Base-by-base conservation (phyloP, 768 basidiomycete species). In the Rhodotorula paludigena region DNA sequence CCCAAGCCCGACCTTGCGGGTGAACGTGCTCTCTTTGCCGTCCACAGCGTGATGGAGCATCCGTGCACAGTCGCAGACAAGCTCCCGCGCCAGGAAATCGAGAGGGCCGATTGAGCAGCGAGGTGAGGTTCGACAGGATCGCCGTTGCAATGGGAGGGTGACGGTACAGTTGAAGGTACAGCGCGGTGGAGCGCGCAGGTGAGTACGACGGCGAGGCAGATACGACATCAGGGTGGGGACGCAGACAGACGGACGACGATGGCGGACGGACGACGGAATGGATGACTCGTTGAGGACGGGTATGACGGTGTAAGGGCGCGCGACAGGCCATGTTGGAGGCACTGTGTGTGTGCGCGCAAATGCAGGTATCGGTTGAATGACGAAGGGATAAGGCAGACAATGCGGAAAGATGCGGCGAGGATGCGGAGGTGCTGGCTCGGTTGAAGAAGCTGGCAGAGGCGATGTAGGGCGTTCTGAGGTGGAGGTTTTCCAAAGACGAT, bases 211-310 rank as follows among this genome's bases (percentile, higher is more conserved):
- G 23, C 11, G 41, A 42, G 41, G 18, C 41, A 42, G 23, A 25
- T 23, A 45, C 25, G 5, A 28, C 14, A 6, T 14, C 2, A 47
- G 23, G 14, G 25, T 11, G 45, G 45, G 11, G n/a, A 28, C n/a
- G n/a, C n/a, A n/a, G n/a, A 48, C 10, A 42, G 20, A 42, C n/a
- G n/a, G 23, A 45, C n/a, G 47, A 12, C 25, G 25, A n/a, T n/a
- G n/a, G n/a, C n/a, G n/a, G n/a, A n/a, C n/a, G n/a, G n/a, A n/a
- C n/a, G n/a, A n/a, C n/a, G n/a, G n/a, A n/a, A n/a, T n/a, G n/a
- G n/a, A n/a, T 42, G 12, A 23, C 49, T 51, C 49, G 49, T 51
- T 51, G 49, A 51, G 30, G 49, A 53, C 35, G 51, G 52, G 52
- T 53, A 53, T 53, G 33, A 28, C 30, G 33, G 33, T 20, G 33